Evolutionary conservation across 305 asterid genomes (phyloP).

Genomic region (Plantago coronopus): DNA sequence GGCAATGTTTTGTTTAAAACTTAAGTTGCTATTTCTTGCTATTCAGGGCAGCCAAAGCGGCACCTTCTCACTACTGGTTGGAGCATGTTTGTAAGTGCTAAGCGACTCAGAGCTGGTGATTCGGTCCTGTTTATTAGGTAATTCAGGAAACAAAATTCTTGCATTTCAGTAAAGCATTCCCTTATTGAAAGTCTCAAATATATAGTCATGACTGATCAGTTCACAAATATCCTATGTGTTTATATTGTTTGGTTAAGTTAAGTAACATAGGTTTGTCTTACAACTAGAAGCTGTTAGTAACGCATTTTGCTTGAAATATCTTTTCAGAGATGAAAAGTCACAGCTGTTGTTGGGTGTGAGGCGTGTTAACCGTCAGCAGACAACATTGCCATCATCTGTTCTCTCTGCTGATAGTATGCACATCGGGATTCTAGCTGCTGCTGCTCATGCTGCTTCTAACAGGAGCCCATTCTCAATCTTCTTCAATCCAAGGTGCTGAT

Average conservation of each 20-base stretch:
- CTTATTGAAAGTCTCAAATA: no score
- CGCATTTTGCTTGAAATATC: neutral
- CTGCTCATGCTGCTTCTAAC: slow-evolving; percentile 93
- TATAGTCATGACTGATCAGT: no score
- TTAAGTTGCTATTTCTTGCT: slow-evolving; percentile 15
- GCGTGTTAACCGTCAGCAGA: slow-evolving; percentile 85
- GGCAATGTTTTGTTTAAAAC: neutral
- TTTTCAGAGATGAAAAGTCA: slow-evolving; percentile 66
- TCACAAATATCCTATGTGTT: no score
- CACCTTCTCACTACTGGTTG: slow-evolving; percentile 94
- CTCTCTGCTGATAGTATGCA: slow-evolving; percentile 96
- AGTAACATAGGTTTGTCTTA: no score
- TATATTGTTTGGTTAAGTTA: no score
- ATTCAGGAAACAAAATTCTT: neutral
- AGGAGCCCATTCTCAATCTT: slow-evolving; percentile 72
- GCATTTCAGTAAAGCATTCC: neutral
- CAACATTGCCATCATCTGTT: slow-evolving; percentile 76
- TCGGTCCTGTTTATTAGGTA: slow-evolving; percentile 88
- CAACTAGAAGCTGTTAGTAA: no score
- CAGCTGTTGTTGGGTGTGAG: slow-evolving; percentile 84
- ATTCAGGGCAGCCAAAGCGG: slow-evolving; percentile 84
- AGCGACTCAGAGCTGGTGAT: slow-evolving; percentile 90
- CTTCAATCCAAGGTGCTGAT: slow-evolving; percentile 77
- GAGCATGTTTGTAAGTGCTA: slow-evolving; percentile 96
- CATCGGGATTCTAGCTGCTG: slow-evolving; percentile 92